Percentiles rank a stretch among this genome's conserved stretches.
Conservation (phyloP, 331 rosid species). For the Dryas integrifolia region DNA sequence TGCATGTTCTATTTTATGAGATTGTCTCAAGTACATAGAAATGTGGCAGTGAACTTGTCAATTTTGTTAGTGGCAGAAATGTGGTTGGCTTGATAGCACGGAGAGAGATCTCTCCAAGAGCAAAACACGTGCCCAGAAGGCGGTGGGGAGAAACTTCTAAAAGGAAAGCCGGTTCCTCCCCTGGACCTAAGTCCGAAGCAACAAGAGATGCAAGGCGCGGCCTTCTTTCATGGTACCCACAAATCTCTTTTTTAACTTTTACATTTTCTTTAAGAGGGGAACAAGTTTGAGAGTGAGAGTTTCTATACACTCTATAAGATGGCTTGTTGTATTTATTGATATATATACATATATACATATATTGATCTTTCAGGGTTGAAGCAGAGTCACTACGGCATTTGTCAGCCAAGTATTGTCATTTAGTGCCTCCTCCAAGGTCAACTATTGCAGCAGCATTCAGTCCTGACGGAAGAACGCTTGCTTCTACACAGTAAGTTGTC, state of each 20-base stretch:
- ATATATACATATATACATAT: neutral
- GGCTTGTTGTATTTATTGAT: slow-evolving; percentile 22
- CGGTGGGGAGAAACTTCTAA: slow-evolving; percentile 54
- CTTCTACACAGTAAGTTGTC: slow-evolving; percentile 68
- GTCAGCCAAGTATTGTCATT: slow-evolving; percentile 62
- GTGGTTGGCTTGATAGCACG: slow-evolving; percentile 57
- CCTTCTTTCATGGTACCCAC: slow-evolving; percentile 65
- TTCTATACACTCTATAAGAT: neutral
- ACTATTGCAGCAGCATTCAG: slow-evolving; percentile 83
- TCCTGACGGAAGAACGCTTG: slow-evolving; percentile 57
- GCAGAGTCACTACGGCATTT: slow-evolving; percentile 61
- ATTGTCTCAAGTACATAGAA: neutral
- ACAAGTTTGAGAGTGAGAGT: slow-evolving; percentile 12
- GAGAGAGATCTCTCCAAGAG: slow-evolving; percentile 69
- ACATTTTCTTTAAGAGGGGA: neutral
- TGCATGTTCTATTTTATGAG: slow-evolving; percentile 3
- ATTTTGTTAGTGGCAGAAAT: slow-evolving; percentile 53
- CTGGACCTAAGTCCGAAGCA: slow-evolving; percentile 33
- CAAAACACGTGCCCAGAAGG: slow-evolving; percentile 47
- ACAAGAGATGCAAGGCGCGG: slow-evolving; percentile 54
- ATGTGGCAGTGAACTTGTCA: slow-evolving; percentile 14
- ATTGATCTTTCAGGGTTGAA: slow-evolving; percentile 53
- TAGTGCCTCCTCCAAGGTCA: slow-evolving; percentile 70
- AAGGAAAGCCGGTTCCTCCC: slow-evolving; percentile 31
- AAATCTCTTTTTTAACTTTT: slow-evolving; percentile 4